A percentile compares a stretch with the other conserved stretches of the same genome.
phyloP scores from a whole-genome alignment of 2,329 filamentous ascomycete genomes.

The Bipolaris victoriae region DNA sequence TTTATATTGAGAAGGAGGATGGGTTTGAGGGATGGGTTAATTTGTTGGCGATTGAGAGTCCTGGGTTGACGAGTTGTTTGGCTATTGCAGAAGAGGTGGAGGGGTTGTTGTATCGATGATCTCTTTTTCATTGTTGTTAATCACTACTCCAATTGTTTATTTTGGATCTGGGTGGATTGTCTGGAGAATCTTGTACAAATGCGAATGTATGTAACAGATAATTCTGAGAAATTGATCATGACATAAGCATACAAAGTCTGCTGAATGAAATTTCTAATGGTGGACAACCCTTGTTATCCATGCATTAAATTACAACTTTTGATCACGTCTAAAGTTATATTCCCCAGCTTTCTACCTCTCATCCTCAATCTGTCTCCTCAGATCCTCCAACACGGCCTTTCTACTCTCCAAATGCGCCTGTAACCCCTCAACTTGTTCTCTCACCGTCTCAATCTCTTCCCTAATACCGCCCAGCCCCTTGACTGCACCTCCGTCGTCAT shows the following conservation, averaged over 20 bases:
- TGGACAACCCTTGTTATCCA: no score
- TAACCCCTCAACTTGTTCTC: constrained; percentile 90
- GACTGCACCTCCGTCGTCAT: constrained; percentile 67
- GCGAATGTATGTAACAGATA: background rate
- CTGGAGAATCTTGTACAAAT: background rate
- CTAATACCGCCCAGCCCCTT: constrained; percentile 75
- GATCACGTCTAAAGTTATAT: background rate
- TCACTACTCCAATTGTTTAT: no score
- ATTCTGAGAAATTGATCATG: background rate
- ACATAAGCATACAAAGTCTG: background rate
- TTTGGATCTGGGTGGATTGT: background rate
- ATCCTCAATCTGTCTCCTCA: constrained; percentile 83
- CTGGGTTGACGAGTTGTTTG: constrained; percentile 83
- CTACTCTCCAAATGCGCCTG: constrained; percentile 80
- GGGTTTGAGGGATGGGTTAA: constrained; percentile 86
- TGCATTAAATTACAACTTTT: background rate
- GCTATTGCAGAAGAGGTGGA: constrained; percentile 83
- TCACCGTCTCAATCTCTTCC: constrained; percentile 88
- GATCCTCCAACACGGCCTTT: constrained; percentile 74
- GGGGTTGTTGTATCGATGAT: constrained; percentile 56
- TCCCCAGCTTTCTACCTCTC: constrained; percentile 67
- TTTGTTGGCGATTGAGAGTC: constrained; percentile 90
- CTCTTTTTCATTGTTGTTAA: background rate
- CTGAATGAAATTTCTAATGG: background rate
- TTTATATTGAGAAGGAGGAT: constrained; percentile 77